These are phyloP conservation scores for Yamadazyma oceani DNA, from an alignment of 1,139 yeast genomes.

Conservation along the genomic window DNA sequence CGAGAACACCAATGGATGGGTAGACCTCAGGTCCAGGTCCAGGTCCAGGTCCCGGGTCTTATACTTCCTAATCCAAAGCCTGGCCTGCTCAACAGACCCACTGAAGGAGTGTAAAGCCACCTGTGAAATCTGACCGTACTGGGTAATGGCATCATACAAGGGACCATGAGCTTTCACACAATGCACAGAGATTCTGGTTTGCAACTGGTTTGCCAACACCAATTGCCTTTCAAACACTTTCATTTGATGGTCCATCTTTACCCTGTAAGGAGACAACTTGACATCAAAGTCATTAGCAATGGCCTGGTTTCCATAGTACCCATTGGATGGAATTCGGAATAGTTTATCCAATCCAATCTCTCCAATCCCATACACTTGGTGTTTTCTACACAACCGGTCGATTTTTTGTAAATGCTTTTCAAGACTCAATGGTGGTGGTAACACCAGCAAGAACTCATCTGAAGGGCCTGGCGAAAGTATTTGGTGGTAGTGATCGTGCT, in stretches of 20 bases:
- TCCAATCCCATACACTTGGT: constrained; percentile 54
- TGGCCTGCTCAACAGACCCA: constrained; percentile 73
- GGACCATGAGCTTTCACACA: constrained; percentile 78
- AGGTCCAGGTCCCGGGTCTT: constrained; percentile 13
- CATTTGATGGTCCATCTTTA: constrained; percentile 64
- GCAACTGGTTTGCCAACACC: constrained; percentile 47
- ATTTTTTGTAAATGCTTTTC: constrained; percentile 35
- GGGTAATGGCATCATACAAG: constrained; percentile 45
- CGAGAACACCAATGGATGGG: constrained; percentile 54
- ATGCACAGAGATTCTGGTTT: constrained; percentile 70
- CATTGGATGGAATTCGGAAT: constrained; percentile 65
- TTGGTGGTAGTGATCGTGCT: constrained; percentile 52
- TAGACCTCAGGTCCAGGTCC: too few species aligned
- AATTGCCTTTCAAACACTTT: constrained; percentile 52
- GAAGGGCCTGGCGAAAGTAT: constrained; percentile 49
- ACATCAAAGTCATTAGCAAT: constrained; percentile 12
- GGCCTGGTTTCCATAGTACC: constrained; percentile 47
- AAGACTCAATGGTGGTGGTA: constrained; percentile 65
- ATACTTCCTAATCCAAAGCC: constrained; percentile 47
- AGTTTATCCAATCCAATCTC: constrained; percentile 86
- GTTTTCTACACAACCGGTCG: constrained; percentile 14
- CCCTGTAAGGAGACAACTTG: constrained; percentile 47
- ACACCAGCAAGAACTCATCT: constrained; percentile 38
- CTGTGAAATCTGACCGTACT: constrained; percentile 24
- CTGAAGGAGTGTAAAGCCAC: constrained; percentile 80